phyloP scores from a whole-genome alignment of 2,329 filamentous ascomycete species.

The Hypomyces perniciosus region DNA sequence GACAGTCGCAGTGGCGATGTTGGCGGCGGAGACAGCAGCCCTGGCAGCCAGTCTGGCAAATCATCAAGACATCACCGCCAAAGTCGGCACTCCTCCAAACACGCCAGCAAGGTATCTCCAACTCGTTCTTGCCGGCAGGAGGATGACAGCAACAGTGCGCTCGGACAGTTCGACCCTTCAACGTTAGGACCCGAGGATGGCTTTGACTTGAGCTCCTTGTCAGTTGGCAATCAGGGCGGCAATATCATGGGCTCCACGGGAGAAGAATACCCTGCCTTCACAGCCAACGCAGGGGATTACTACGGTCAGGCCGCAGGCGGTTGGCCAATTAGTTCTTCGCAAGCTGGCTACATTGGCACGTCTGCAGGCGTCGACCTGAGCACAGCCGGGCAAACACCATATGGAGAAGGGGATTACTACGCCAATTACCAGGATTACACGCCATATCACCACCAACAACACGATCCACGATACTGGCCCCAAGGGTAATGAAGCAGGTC shows the following conservation, averaged over 20 bases:
- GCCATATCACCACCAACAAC: constrained; percentile 7
- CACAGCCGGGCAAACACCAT: background rate
- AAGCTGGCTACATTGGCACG: background rate
- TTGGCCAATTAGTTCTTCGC: constrained; percentile 5
- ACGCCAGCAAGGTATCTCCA: background rate
- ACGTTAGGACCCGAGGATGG: constrained; percentile 25
- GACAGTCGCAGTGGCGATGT: constrained; percentile 10
- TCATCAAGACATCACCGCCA: constrained; percentile 1
- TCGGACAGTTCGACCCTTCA: constrained; percentile 24
- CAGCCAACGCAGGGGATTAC: background rate
- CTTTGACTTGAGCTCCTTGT: constrained; percentile 20
- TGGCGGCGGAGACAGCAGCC: constrained; percentile 7
- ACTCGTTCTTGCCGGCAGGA: background rate
- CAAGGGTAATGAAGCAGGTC: background rate
- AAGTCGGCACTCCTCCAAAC: constrained; percentile 3
- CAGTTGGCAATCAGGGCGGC: constrained; percentile 1
- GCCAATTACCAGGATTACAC: constrained; percentile 16
- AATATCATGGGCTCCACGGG: background rate
- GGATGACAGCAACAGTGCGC: background rate
- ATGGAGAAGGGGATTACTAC: constrained; percentile 12
- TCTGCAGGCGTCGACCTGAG: constrained; percentile 1
- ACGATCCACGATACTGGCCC: constrained; percentile 18
- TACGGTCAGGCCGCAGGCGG: constrained; percentile 4
- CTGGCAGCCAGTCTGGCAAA: constrained; percentile 6
- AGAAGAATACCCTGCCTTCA: background rate